Evolutionary conservation across 768 basidiomycete species (phyloP).

Genomic region (Tephrocybe sp.): DNA sequence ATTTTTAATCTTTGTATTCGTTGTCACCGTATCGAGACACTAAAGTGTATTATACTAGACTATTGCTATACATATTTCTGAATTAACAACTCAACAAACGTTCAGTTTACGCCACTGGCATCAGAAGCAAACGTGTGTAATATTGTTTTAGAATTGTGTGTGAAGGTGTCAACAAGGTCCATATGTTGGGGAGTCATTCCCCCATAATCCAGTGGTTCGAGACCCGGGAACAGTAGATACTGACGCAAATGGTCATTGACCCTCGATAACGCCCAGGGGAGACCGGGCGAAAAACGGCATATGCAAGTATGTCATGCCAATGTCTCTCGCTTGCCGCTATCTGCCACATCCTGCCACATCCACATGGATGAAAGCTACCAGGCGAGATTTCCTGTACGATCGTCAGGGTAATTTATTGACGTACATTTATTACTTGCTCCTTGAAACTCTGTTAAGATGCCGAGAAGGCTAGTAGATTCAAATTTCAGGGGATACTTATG

Average conservation of each 20-base stretch:
- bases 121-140: too few relatives aligned
- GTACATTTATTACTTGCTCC: neutral
- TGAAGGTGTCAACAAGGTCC: too few relatives aligned
- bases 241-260: neutral
- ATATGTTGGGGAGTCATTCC: too few relatives aligned
- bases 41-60: constrained; percentile 37
- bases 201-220: too few relatives aligned
- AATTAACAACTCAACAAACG: neutral
- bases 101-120: too few relatives aligned
- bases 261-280: neutral
- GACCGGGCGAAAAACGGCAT: neutral
- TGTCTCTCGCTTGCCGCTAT: neutral
- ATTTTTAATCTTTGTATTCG: constrained; percentile 28
- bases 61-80: constrained; percentile 32
- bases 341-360: neutral
- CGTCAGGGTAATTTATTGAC: constrained; percentile 1
- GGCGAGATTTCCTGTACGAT: neutral
- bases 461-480: neutral
- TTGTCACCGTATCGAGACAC: constrained; percentile 32
- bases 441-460: constrained; percentile 8
- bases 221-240: neutral
- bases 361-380: neutral
- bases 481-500: neutral
- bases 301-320: neutral
- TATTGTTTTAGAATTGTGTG: neutral